Conservation (phyloP, 2,329 filamentous ascomycete genomes). For the Thyridium curvatum region DNA sequence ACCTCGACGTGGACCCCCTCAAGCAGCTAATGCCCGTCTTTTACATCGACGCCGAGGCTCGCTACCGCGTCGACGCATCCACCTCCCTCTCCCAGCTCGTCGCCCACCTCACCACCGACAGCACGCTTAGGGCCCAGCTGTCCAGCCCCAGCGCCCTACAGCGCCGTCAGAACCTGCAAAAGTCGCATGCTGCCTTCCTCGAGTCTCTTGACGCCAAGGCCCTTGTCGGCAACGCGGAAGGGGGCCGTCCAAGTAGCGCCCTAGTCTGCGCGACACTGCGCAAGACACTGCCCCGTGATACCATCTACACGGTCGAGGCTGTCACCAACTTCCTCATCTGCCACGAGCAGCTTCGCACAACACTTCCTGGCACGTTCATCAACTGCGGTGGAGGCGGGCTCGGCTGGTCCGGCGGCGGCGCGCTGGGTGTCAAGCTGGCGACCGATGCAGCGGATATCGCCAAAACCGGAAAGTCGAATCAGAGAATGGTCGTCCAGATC, state of each 20-base stretch:
- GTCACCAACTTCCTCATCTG: constrained; percentile 59
- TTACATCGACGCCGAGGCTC: constrained; percentile 45
- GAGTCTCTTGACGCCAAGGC: no score
- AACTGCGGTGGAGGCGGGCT: constrained; percentile 36
- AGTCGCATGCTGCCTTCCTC: no score
- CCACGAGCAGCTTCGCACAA: constrained; percentile 58
- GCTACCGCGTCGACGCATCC: constrained; percentile 43
- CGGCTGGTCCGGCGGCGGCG: constrained; percentile 36
- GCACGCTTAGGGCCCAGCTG: constrained; percentile 1
- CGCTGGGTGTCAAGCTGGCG: constrained; percentile 34
- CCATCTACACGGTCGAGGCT: no score
- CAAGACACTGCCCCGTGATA: no score
- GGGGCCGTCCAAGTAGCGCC: no score
- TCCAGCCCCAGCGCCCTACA: not conserved
- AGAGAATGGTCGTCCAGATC: constrained; percentile 49
- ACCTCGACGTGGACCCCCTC: constrained; percentile 61
- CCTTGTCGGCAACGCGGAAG: no score
- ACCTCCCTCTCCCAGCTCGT: constrained; percentile 30
- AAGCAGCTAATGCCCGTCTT: constrained; percentile 57
- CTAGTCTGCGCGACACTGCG: no score
- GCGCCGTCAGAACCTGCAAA: constrained; percentile 33
- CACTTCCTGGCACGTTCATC: constrained; percentile 35
- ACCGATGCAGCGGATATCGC: constrained; percentile 21
- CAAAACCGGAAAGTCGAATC: constrained; percentile 28
- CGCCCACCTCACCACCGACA: constrained; percentile 9